Base-by-base conservation (phyloP, 805 yeast genomes). In the Maudiozyma pseudohumilis region DNA sequence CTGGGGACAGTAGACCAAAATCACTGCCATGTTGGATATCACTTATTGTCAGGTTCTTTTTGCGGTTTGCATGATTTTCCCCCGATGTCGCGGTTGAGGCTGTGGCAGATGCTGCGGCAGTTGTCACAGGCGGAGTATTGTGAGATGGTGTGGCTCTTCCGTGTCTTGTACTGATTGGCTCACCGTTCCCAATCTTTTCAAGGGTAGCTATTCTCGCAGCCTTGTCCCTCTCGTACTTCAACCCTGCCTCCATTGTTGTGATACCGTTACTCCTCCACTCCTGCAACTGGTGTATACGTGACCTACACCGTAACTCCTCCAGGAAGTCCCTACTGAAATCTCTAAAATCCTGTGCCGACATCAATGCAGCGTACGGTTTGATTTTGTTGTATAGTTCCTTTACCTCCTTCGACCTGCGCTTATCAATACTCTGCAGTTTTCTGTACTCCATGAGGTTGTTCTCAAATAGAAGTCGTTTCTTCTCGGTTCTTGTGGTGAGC, bases 261-360 rank as follows among this genome's bases (percentile, higher is more conserved):
- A 92, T 73, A 5, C 99, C 99, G 56, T 85, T 80, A 34, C 78
- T 72, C 45, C 99, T 73, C 86, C 95, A 94, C 53, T 81, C 89
- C 60, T 92, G 98, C 22, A 94, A 64, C 60, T 87, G 96, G 36
- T 80, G 82, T 34, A 92, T 87, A 44, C 94, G 73, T 26, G 78
- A 71, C 40, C 96, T 70, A 46, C 84, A 77, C 48, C 76, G 77
- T 36, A 85, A 69, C 60, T 92, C 98, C 10, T 75, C 75, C 31
- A 86, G 49, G 44, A 87, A 70, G 54, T 83, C 94, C 23, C 71
- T 75, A 4, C 79, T 64, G 52, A 92, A 86, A 4, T 68, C 73
- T 31, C 76, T 80, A 59, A 80, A 92, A 64, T 92, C 98, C 23
- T 72, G 68, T 4, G 85, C 77, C 1, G 87, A 75, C 76, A 92